phyloP scores from a whole-genome alignment of 495 filamentous ascomycete species.

The Pyronema omphalodes region DNA sequence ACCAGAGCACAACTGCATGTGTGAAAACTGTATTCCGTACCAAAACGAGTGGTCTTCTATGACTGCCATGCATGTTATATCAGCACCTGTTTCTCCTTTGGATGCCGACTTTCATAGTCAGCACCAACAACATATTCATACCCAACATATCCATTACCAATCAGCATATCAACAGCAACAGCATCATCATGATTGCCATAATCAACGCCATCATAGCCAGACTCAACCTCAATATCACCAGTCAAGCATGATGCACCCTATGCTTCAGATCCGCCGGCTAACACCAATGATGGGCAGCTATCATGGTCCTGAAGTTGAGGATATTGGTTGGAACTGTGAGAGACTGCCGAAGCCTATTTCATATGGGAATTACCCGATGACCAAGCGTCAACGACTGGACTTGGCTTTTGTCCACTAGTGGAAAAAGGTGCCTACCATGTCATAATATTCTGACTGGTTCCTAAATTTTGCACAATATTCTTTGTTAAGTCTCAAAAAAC shows the following conservation, averaged over 20 bases:
- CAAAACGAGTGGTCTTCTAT: not conserved
- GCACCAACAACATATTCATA: too few relatives aligned
- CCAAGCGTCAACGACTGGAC: not conserved
- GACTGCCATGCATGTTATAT: not conserved
- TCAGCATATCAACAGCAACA: slow-evolving; percentile 7
- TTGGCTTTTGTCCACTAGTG: not conserved
- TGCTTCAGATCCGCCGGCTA: slow-evolving; percentile 12
- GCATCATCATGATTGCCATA: slow-evolving; percentile 9
- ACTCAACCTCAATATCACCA: slow-evolving; percentile 5
- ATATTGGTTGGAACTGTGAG: not conserved
- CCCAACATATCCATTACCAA: slow-evolving; percentile 3
- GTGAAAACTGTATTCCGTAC: not conserved
- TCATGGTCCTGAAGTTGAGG: slow-evolving; percentile 11
- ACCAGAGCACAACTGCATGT: not conserved
- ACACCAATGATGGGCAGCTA: slow-evolving; percentile 13
- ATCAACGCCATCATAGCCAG: slow-evolving; percentile 1
- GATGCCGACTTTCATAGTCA: not conserved
- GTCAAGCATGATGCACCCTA: slow-evolving; percentile 8
- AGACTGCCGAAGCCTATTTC: not conserved
- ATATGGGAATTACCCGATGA: not conserved
- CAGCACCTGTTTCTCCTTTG: not conserved
- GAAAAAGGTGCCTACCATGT: too few relatives aligned
- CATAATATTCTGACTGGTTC: too few relatives aligned
- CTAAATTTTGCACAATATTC: too few relatives aligned
- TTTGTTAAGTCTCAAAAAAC: too few relatives aligned